A percentile compares a stretch with the other conserved stretches of the same genome.
These are phyloP conservation scores for Fusarium sacchari DNA, from an alignment of 2,329 filamentous ascomycete genomes.

Conservation along the genomic window DNA sequence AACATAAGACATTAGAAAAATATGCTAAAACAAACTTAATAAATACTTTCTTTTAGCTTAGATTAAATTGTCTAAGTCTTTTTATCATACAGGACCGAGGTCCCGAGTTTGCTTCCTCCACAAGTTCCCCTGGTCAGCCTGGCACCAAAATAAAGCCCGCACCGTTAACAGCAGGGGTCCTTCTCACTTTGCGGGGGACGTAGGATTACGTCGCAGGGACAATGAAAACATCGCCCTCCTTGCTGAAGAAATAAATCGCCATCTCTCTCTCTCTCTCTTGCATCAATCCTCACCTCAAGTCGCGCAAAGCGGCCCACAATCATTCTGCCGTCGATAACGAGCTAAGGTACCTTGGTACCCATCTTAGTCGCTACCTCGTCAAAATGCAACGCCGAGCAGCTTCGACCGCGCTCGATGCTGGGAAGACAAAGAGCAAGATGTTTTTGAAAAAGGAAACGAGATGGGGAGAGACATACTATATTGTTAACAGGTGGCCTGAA, in stretches of 20 bases:
- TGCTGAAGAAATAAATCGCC: neutral
- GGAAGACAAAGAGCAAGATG: slow-evolving; percentile 25
- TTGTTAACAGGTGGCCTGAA: slow-evolving; percentile 30
- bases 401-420: neutral
- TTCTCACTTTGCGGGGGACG: slow-evolving; percentile 29
- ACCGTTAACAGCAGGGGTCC: slow-evolving; percentile 20
- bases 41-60: neutral
- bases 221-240: neutral
- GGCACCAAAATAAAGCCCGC: slow-evolving; percentile 1
- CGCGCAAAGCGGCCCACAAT: neutral
- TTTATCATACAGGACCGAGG: neutral
- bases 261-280: neutral
- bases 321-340: neutral
- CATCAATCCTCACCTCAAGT: neutral
- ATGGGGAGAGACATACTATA: slow-evolving; percentile 42
- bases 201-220: slow-evolving; percentile 15
- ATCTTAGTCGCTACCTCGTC: neutral
- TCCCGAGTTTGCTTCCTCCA: neutral
- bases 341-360: neutral
- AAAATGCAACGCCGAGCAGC: slow-evolving; percentile 33
- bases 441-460: slow-evolving; percentile 40
- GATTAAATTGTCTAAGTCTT: neutral
- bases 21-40: neutral
- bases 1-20: neutral
- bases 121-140: neutral